These are phyloP conservation scores for Ophiostoma pallidulum DNA, from an alignment of 2,329 filamentous ascomycete species.

Conservation along the genomic window DNA sequence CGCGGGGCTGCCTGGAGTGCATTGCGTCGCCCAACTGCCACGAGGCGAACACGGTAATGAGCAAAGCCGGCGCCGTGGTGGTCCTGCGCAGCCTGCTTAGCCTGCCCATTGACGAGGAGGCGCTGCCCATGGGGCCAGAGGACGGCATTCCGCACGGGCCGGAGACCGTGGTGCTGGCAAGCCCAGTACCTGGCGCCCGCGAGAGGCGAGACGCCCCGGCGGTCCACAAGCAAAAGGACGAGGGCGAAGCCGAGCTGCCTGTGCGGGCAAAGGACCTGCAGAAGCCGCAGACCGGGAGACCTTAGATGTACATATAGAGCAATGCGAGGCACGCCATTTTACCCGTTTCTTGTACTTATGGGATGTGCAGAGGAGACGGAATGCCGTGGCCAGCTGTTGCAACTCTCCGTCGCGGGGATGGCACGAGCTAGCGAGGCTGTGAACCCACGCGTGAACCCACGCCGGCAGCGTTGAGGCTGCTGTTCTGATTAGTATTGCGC, in stretches of 20 bases:
- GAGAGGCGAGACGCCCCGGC: neutral
- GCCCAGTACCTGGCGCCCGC: conserved; percentile 43
- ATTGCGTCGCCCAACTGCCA: conserved; percentile 78
- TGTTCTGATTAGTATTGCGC: no score
- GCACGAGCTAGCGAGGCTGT: no score
- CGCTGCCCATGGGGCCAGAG: conserved; percentile 78
- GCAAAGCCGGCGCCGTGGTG: conserved; percentile 77
- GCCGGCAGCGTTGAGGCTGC: no score
- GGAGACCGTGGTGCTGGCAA: conserved; percentile 72
- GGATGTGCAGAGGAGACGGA: no score
- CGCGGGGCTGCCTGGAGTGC: conserved; percentile 90
- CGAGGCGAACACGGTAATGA: conserved; percentile 85
- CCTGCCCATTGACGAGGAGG: conserved; percentile 69
- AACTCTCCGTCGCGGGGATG: no score
- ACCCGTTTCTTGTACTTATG: no score
- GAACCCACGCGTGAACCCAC: no score
- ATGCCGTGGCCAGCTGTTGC: no score
- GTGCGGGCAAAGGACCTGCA: no score
- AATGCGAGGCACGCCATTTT: no score
- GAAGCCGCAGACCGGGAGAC: no score
- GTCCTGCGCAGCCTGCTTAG: conserved; percentile 69
- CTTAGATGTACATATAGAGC: no score
- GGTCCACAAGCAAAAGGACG: neutral
- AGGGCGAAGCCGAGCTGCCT: neutral
- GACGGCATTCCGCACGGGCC: conserved; percentile 58